Percentiles rank a stretch among this genome's conserved stretches.
These are phyloP conservation scores for Geotrichum klebahnii DNA, from an alignment of 1,139 yeast species.

Conservation along the genomic window DNA sequence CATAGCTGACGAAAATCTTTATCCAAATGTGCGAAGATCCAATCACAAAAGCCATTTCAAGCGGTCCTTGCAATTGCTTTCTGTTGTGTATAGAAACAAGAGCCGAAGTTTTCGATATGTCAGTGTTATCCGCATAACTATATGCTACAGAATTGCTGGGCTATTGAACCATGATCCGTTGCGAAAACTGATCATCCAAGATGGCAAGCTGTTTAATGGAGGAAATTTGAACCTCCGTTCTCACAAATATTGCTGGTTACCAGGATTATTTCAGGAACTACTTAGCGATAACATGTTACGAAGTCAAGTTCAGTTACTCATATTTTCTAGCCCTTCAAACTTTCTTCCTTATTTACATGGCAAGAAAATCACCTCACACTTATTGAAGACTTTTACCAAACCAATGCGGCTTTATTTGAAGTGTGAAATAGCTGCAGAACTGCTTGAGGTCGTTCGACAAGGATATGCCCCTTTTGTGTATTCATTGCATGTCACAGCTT, in stretches of 20 bases:
- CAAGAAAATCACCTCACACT: not conserved
- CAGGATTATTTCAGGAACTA: not conserved
- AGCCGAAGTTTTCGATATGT: not conserved
- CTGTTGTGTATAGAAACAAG: not conserved
- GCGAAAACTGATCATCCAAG: not conserved
- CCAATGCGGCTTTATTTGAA: not conserved
- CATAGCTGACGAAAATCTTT: not conserved
- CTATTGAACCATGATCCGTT: not conserved
- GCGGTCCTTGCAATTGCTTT: not conserved
- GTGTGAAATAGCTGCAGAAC: not conserved
- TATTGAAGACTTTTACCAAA: not conserved
- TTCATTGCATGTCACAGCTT: not conserved
- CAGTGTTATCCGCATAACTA: not conserved
- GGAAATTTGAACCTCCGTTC: not conserved
- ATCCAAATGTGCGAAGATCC: not conserved
- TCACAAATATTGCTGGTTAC: not conserved
- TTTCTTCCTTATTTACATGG: not conserved
- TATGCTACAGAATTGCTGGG: not conserved
- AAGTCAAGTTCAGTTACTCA: not conserved
- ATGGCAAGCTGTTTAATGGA: not conserved
- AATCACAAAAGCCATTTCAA: not conserved
- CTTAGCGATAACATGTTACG: not conserved
- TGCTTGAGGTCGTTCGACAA: not conserved
- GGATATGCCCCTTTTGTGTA: not conserved
- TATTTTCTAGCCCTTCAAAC: not conserved